Base-by-base conservation (phyloP, 2,329 filamentous ascomycete genomes). In the Dothidotthia symphoricarpi region DNA sequence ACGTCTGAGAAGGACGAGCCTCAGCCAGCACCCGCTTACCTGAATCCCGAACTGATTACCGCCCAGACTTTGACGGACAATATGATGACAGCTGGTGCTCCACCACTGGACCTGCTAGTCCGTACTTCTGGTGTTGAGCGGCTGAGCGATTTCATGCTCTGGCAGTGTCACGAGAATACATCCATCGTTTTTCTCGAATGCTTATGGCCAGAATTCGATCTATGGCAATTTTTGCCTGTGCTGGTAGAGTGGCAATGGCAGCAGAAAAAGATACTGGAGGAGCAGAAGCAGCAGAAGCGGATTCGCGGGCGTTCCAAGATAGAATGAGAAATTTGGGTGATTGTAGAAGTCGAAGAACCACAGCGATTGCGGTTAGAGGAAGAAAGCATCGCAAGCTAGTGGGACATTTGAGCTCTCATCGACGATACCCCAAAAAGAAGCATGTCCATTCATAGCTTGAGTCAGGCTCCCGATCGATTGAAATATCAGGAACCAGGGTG, bases 131-230 rank as follows among this genome's bases (percentile, higher is more conserved):
- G 90, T 17, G 93, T 98, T 11, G 85, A 90, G 66, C 80, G 93
- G 32, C 73, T 98, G 42, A 96, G 89, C 61, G 93, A 98, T 65
- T 98, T 97, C 58, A 93, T 98, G 90, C 81, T 98, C 24, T 98
- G 93, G 93, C 93, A 98, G 69, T 93, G 88, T 57, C 90, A 97
- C 61, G 81, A 95, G 61, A 77, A 91, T 48, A 96, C 93, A 0
- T 86, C 95, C 43, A 85, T 98, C 49, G 88, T 94, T 43, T 98
- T 97, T 63, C 70, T 96, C 39, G 80, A 95, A 56, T 93, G 88
- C 49, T 75, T 95, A 46, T 98, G 93, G 93, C 93, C 93, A 2
- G 88, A 96, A 47, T 96, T 98, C 56, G 89, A 95, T 62, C 75
- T 98, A 4, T 91, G 89, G 82, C 80, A 90, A 42, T 96, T 97